Evolutionary conservation across 345 rosid genomes (phyloP), one percentile per base, ranked within the genome.

Genomic region (Pistacia vera): DNA sequence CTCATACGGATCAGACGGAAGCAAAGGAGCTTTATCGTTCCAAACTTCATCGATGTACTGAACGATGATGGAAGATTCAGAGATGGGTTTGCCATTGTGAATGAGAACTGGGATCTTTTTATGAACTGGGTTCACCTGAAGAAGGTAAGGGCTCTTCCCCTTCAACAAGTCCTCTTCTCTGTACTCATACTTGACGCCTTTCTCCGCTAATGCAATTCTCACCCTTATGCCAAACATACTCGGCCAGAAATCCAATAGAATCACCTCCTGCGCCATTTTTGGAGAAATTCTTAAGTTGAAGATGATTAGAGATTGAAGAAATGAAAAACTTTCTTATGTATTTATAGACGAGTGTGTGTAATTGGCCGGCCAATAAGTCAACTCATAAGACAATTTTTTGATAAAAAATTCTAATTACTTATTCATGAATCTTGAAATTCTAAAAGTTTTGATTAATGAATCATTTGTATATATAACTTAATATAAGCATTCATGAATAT

Each of bases 221-320:
- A 74, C 80, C 69, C 81, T 74, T 71, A 79, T 74, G 33, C 81
- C 82, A 44, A 79, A 84, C 25, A 75, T 79, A 71, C 87, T 84
- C 0, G 66, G 69, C 87, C 85, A 81, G 74, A 70, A 76, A 49
- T 79, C 83, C 67, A 84, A 48, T 11, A 81, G 51, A 17, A 77
- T 30, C 60, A 84, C 57, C 20, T 79, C 79, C 12, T 63, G 81
- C 56, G 75, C 75, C 4, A 52, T 77, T 2, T 0, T 33, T 9
- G n/a, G 35, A 52, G 17, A 52, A 11, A 52, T 3, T 54, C 57
- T 54, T 11, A 2, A 13, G 2, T 1, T 8, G 11, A 49, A 49
- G 11, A 30, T 30, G 33, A 30, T 30, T 30, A 30, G 33, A 30
- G 33, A 30, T 30, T 30, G 33, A 30, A 30, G 33, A 30, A 30